Evolutionary conservation across 805 yeast species (phyloP), one percentile per base, ranked within the genome.

Genomic region (Lipomyces yamadae): DNA sequence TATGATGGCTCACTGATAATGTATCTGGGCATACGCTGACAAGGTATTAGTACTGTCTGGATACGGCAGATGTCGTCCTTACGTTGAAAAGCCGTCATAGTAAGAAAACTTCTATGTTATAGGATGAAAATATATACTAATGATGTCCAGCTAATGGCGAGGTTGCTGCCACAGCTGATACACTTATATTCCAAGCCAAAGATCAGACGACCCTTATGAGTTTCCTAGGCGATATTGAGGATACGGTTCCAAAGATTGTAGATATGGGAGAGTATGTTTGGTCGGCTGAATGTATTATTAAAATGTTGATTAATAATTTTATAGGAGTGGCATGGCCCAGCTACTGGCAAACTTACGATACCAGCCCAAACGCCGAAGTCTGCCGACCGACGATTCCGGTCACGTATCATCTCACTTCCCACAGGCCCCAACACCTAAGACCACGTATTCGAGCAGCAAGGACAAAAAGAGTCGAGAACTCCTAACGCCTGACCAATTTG

Each of bases 51-150:
- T 67, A 67, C 35, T 67, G 66, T 37, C 62, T 61, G 29, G 55
- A 56, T 2, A 29, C 66, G 10, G 50, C 33, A 13, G 62, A 62
- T 15, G 34, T 65, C 50, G 58, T 56, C 33, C 45, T 67, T 6
- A 67, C 57, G 34, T 29, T 67, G 56, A 61, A 61, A 11, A 60
- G 63, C 13, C 63, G 70, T 11, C 58, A 61, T 32, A 63, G 67
- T 64, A 42, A 30, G 64, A 18, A 30, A 11, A 2, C 4, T 45
- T 11, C 10, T 29, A 1, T 3, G 10, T 13, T 18, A 13, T 24
- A 11, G 29, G 34, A 33, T 18, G 29, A 11, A 37, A 8, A 11
- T 15, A 6, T 29, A 10, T 34, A n/a, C 45, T 29, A 33, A 39
- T 13, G 6, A 24, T 7, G 10, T 32, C 10, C 52, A 57, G 62